A percentile compares a stretch with the other conserved stretches of the same genome.
These are phyloP conservation scores for Saccharomyces hybrid DNA, from an alignment of 1,139 yeast species.

Conservation along the genomic window DNA sequence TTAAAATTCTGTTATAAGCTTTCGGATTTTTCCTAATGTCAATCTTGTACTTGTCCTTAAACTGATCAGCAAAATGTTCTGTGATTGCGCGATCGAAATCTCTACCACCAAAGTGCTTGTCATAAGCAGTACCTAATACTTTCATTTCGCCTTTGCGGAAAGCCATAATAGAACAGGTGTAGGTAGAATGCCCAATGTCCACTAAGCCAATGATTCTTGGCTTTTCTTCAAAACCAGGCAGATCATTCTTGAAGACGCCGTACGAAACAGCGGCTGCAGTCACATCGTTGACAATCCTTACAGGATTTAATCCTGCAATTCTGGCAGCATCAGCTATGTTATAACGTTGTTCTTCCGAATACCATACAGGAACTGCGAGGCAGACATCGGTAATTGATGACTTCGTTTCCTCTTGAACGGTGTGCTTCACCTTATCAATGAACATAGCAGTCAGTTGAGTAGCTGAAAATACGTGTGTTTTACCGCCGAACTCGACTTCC, in stretches of 20 bases:
- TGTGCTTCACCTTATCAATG: conserved; percentile 81
- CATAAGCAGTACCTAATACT: conserved; percentile 85
- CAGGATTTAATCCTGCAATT: conserved; percentile 96
- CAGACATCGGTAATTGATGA: conserved; percentile 78
- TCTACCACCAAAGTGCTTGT: conserved; percentile 98
- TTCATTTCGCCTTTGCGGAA: conserved; percentile 95
- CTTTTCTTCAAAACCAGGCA: conserved; percentile 70
- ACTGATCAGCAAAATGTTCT: conserved; percentile 88
- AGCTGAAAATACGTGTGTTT: conserved; percentile 71
- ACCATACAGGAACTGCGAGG: conserved; percentile 96
- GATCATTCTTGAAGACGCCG: conserved; percentile 95
- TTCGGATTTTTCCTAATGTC: conserved; percentile 86
- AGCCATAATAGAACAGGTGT: conserved; percentile 84
- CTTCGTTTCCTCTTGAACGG: conserved; percentile 76
- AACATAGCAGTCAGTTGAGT: conserved; percentile 93
- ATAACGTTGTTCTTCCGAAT: conserved; percentile 93
- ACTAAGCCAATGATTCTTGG: conserved; percentile 86
- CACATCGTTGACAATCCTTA: conserved; percentile 91
- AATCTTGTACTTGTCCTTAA: conserved; percentile 85
- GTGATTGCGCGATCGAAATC: conserved; percentile 91
- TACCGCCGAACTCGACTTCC: conserved; percentile 78
- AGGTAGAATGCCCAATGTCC: conserved; percentile 96
- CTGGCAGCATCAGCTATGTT: conserved; percentile 93
- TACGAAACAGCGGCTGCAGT: conserved; percentile 99
- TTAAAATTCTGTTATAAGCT: conserved; percentile 87